These are phyloP conservation scores for Skeletonema grethae DNA, from an alignment of 108 stramenopile genomes.

Conservation along the genomic window DNA sequence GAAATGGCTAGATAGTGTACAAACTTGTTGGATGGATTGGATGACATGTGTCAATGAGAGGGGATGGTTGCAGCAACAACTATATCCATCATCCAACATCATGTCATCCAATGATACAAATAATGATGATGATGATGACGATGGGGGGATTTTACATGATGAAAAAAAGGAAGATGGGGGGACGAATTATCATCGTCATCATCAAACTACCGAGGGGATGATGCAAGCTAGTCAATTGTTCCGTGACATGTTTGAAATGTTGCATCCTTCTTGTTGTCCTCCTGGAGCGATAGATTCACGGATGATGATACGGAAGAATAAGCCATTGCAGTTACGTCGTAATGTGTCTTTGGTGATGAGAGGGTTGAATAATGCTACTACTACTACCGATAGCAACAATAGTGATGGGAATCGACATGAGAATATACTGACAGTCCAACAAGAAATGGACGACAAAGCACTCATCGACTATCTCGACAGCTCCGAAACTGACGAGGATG, in stretches of 20 bases:
- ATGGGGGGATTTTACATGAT: too few relatives aligned
- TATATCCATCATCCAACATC: too few relatives aligned
- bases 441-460: slow-evolving; percentile 13
- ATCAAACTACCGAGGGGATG: too few relatives aligned
- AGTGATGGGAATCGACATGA: not conserved
- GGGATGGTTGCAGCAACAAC: too few relatives aligned
- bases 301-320: slow-evolving; percentile 46
- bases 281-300: slow-evolving; percentile 77
- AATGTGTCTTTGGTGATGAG: slow-evolving; percentile 54
- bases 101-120: too few relatives aligned
- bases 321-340: slow-evolving; percentile 58
- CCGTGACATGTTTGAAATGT: too few relatives aligned
- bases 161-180: too few relatives aligned
- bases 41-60: not conserved
- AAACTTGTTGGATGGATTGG: slow-evolving; percentile 15
- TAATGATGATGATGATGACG: too few relatives aligned
- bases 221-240: too few relatives aligned
- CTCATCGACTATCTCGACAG: slow-evolving; percentile 1
- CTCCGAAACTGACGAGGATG: too few relatives aligned
- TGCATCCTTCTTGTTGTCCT: slow-evolving; percentile 6
- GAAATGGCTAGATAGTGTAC: slow-evolving; percentile 14
- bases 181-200: too few relatives aligned
- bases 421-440: slow-evolving; percentile 3
- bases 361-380: slow-evolving; percentile 2
- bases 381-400: not conserved